A percentile compares a stretch with the other conserved stretches of the same genome.
Evolutionary conservation across 208 protist genomes (phyloP).

Genomic region (Acanthamoeba sp.): DNA sequence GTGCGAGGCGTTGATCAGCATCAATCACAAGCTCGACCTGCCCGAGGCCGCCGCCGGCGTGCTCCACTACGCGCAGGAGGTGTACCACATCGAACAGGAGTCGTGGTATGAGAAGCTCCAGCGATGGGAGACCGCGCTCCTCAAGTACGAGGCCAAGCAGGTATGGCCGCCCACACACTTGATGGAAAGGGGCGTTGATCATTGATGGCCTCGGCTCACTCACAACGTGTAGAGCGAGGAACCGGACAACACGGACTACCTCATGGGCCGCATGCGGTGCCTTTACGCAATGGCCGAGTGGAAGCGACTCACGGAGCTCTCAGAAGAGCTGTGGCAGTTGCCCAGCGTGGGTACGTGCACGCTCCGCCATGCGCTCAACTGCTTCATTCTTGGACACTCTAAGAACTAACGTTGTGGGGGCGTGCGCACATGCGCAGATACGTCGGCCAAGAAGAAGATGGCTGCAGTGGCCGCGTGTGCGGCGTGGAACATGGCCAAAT

Average conservation of each 20-base stretch:
- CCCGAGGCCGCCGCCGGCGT: constrained; percentile 98
- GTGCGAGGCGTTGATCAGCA: constrained; percentile 95
- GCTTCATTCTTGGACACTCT: too few relatives aligned
- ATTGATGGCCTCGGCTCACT: too few relatives aligned
- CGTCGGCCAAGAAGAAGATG: constrained; percentile 84
- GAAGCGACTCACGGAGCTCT: constrained; percentile 91
- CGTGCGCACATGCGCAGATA: constrained; percentile 41
- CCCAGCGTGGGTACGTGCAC: not conserved
- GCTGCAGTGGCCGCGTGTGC: constrained; percentile 95
- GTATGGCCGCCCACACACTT: not conserved
- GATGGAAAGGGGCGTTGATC: too few relatives aligned
- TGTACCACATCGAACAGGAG: constrained; percentile 83
- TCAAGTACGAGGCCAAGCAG: constrained; percentile 64
- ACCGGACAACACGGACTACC: constrained; percentile 92
- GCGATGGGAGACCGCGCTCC: constrained; percentile 94
- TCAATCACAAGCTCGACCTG: constrained; percentile 98
- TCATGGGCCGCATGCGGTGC: constrained; percentile 97
- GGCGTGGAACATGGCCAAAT: constrained; percentile 95
- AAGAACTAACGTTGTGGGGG: too few relatives aligned
- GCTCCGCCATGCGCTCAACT: not conserved
- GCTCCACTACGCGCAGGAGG: constrained; percentile 94
- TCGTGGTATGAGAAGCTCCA: constrained; percentile 97
- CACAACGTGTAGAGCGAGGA: constrained; percentile 89
- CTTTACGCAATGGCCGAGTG: constrained; percentile 97
- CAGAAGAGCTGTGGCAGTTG: constrained; percentile 88